phyloP scores from a whole-genome alignment of 371 early-diverging fungal species.

The Mortierella polycephala region DNA sequence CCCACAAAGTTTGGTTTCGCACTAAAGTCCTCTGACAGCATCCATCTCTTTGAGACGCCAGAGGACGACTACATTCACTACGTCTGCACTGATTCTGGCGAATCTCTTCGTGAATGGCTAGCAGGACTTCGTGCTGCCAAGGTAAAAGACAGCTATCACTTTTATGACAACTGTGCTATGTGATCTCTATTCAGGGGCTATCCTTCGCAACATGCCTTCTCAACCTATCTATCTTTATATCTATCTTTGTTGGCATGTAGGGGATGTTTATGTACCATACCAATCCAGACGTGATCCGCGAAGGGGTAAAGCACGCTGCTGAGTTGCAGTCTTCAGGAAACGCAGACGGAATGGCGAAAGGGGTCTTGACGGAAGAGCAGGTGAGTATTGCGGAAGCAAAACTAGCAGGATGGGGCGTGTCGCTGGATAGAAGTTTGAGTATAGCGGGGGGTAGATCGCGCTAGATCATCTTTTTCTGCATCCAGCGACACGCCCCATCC shows the following conservation, averaged over 20 bases:
- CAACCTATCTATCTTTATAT: neutral
- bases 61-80: constrained; percentile 86
- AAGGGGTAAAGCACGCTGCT: constrained; percentile 37
- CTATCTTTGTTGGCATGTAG: constrained; percentile 4
- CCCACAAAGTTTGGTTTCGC: constrained; percentile 88
- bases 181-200: neutral
- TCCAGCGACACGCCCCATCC: constrained; percentile 44
- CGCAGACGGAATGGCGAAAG: constrained; percentile 24
- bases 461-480: constrained; percentile 9
- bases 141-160: constrained; percentile 54
- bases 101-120: constrained; percentile 86
- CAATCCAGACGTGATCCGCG: constrained; percentile 49
- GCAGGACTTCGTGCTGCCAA: constrained; percentile 82
- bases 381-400: constrained; percentile 54
- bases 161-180: neutral
- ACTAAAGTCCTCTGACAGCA: constrained; percentile 81
- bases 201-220: neutral
- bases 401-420: constrained; percentile 49
- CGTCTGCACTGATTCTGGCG: constrained; percentile 80
- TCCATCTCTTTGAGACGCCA: constrained; percentile 81
- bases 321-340: constrained; percentile 28
- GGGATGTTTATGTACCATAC: constrained; percentile 52
- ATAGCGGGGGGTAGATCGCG: constrained; percentile 25
- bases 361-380: constrained; percentile 52
- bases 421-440: constrained; percentile 25